Base-by-base conservation (phyloP, 1,284 basidiomycete species). In the Rhodotorula sp. region DNA sequence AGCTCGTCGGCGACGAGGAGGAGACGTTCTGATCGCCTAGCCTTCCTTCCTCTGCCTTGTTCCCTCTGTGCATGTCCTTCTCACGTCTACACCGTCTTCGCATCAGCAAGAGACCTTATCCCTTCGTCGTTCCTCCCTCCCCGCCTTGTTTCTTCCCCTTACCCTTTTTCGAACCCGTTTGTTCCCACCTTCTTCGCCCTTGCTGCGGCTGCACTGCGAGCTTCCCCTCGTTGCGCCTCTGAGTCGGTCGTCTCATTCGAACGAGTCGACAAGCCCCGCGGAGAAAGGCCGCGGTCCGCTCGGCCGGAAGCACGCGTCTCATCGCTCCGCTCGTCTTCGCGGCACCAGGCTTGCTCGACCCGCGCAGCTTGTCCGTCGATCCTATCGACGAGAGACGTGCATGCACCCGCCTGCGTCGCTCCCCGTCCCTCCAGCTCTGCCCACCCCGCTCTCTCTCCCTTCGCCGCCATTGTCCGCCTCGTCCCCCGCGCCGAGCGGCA, bases 1-100 rank as follows among this genome's bases (percentile, higher is more conserved):
- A 63, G 50, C 66, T 71, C 25, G 74, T 77, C 56, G 68, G 58
- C 52, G 74, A 74, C 27, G 77, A 79, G 61, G 73, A 77, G 52
- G 79, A 78, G 72, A 78, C 77, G 25, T 78, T 80, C 68, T 78
- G 56, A 62, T 56, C 54, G 23, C 13, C 19, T 3, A 3, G 16
- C 41, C 8, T 13, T 42, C 4, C 55, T 56, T 23, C 41, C 19
- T 12, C 55, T 14, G 12, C 41, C 19, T 13, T 21, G 12, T 41
- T 23, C 41, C 13, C 21, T 8, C 27, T 14, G 42, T 23, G 50
- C 48, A 49, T 17, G 16, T 9, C 48, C 2, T 21, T 48, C 16
- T 19, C 48, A 4, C 48, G 9, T 21, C 16, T 49, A 9, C 16
- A 21, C 48, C 48, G 12, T 13, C 52, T 34, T 34, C 34, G 34